Percentiles rank a stretch among this genome's conserved stretches.
phyloP scores from a whole-genome alignment of 176 grass and related monocot genomes.

The Aegilops tauschii region DNA sequence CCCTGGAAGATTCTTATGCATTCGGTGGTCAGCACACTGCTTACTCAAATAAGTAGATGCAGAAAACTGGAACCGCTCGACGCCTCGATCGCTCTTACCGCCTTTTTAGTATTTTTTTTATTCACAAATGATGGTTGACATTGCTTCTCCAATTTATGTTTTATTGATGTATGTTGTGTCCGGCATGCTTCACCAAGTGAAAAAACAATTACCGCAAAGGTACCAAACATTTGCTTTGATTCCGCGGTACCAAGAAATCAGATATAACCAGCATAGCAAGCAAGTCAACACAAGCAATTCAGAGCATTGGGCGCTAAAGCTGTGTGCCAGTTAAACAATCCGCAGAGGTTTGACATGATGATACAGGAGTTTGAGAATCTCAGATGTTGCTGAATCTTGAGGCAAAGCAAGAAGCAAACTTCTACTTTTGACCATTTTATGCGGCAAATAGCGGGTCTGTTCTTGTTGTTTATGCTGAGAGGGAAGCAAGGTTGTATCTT shows the following conservation, averaged over 20 bases:
- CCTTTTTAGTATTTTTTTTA: not conserved
- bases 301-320: not conserved
- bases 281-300: slow-evolving; percentile 40
- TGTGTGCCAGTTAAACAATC: not conserved
- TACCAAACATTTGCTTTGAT: slow-evolving; percentile 31
- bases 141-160: not conserved
- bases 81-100: not conserved
- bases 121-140: slow-evolving; percentile 3
- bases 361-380: not conserved
- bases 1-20: slow-evolving; percentile 19
- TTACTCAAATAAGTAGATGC: slow-evolving; percentile 19
- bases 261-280: slow-evolving; percentile 16
- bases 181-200: not conserved
- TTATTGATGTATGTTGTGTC: not conserved
- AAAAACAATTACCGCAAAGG: not conserved
- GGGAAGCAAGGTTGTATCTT: slow-evolving; percentile 34
- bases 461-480: not conserved
- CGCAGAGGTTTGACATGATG: slow-evolving; percentile 7
- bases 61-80: slow-evolving; percentile 29
- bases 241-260: slow-evolving; percentile 2
- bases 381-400: slow-evolving; percentile 15
- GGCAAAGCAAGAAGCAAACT: slow-evolving; percentile 8
- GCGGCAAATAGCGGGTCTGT: not conserved
- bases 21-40: slow-evolving; percentile 26
- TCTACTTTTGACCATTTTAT: slow-evolving; percentile 23